These are phyloP conservation scores for Omphalotus guepiniiformis DNA, from an alignment of 768 basidiomycete species.

Conservation along the genomic window DNA sequence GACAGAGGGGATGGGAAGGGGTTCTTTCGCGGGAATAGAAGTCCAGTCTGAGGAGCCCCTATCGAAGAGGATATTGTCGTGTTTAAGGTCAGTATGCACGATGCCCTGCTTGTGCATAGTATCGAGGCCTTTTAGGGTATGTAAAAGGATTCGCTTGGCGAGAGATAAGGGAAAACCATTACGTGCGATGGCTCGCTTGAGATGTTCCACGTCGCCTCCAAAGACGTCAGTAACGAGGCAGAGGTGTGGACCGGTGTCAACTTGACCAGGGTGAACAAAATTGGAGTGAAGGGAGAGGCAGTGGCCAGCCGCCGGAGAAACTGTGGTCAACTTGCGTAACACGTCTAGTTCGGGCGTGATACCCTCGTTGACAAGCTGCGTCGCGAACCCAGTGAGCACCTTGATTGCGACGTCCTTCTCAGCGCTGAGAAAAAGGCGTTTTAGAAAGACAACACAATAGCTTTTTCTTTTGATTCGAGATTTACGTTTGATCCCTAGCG, in stretches of 20 bases:
- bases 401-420: conserved; percentile 28
- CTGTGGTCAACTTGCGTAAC: conserved; percentile 11
- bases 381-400: conserved; percentile 22
- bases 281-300: conserved; percentile 5
- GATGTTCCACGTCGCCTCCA: conserved; percentile 21
- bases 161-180: conserved; percentile 19
- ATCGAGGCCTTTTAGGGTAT: conserved; percentile 21
- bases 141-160: conserved; percentile 23
- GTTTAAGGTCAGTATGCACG: conserved; percentile 28
- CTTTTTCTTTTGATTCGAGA: too few species aligned
- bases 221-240: conserved; percentile 23
- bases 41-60: conserved; percentile 1
- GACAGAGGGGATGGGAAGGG: conserved; percentile 20
- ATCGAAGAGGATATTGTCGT: conserved; percentile 24
- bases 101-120: conserved; percentile 18
- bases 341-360: conserved; percentile 20
- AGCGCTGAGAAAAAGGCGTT: conserved; percentile 12
- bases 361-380: conserved; percentile 15
- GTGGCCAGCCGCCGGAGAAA: conserved; percentile 4
- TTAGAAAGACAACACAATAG: not conserved
- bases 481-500: conserved; percentile 21
- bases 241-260: conserved; percentile 20
- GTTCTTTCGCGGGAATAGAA: conserved; percentile 14
- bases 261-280: conserved; percentile 21
- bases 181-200: conserved; percentile 10